Conservation (phyloP, 1,284 basidiomycete species). For the Naganishia liquefaciens region DNA sequence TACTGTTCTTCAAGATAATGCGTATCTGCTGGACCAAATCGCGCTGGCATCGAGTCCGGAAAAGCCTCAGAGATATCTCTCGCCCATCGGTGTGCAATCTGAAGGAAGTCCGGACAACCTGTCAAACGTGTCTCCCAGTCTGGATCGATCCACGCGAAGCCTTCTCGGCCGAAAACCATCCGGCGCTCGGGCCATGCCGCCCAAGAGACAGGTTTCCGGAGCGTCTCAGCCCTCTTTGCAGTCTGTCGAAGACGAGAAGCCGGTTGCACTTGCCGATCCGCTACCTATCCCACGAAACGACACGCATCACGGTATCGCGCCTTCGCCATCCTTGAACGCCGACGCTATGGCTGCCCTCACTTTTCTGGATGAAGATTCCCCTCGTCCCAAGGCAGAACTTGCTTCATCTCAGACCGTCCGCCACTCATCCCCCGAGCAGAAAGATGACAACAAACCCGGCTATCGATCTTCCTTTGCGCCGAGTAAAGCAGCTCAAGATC, state of each 20-base stretch:
- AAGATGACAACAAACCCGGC: conserved; percentile 20
- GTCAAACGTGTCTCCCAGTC: background rate
- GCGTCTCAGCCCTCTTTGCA: conserved; percentile 29
- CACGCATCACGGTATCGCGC: conserved; percentile 24
- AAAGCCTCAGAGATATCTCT: background rate
- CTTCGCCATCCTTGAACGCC: conserved; percentile 50
- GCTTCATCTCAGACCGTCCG: background rate
- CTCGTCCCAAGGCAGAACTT: conserved; percentile 17
- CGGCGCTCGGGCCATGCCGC: conserved; percentile 74
- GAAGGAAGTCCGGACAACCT: conserved; percentile 4
- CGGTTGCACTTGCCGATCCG: background rate
- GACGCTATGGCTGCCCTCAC: conserved; percentile 74
- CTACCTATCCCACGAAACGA: background rate
- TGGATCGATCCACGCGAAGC: conserved; percentile 7
- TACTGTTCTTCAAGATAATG: conserved; percentile 24
- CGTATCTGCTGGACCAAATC: conserved; percentile 28
- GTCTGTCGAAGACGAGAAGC: conserved; percentile 31
- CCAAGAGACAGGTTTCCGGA: conserved; percentile 43
- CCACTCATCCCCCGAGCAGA: background rate
- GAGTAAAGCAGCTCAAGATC: conserved; percentile 73
- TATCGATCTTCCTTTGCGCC: conserved; percentile 74
- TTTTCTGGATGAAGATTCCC: conserved; percentile 61
- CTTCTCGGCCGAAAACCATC: conserved; percentile 70
- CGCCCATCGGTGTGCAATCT: background rate
- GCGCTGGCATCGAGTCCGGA: conserved; percentile 23